Base-by-base conservation (phyloP, 2,329 filamentous ascomycete genomes). In the Acrodontium crateriforme region DNA sequence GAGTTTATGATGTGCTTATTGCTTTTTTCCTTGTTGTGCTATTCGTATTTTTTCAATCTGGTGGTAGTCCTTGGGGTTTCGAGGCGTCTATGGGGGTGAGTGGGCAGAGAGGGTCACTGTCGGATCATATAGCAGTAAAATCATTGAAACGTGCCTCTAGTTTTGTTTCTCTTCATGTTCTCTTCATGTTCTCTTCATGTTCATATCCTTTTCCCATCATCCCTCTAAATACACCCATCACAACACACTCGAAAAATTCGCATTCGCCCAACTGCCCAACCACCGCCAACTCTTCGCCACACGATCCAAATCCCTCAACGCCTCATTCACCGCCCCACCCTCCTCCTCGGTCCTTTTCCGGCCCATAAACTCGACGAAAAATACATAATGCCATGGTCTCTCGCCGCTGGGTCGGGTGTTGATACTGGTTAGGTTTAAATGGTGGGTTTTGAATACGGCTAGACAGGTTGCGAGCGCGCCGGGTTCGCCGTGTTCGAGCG, bases 281-380 rank as follows among this genome's bases (percentile, higher is more conserved):
- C 75, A 80, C 46, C 74, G 65, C 61, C 67, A 77, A 25, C 56
- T 63, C 51, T 69, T 59, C n/a, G 72, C 71, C 37, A 72, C 67
- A 16, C 49, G 50, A 2, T 56, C 58, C 39, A 84, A 60, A 38
- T 67, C 67, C 27, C 58, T 58, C 48, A 85, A 53, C 15, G 73
- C 77, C 13, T 55, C 56, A 33, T 69, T 63, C 10, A 84, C 74
- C 35, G 63, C 61, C 3, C 64, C 67, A 28, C 66, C 62, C 2
- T 62, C 60, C 42, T 71, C 71, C 26, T 56, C 52, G 31, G 52
- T 44, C 14, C 32, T 22, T 40, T 56, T 58, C 50, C 71, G 66
- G 2, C 78, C 77, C 50, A 78, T 70, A 44, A 92, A 84, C 61
- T 95, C 87, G 16, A 94, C 75, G 49, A 95, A 85, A 59, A 95